These are phyloP conservation scores for Pleurotus citrinopileatus DNA, from an alignment of 768 basidiomycete species.

Conservation along the genomic window DNA sequence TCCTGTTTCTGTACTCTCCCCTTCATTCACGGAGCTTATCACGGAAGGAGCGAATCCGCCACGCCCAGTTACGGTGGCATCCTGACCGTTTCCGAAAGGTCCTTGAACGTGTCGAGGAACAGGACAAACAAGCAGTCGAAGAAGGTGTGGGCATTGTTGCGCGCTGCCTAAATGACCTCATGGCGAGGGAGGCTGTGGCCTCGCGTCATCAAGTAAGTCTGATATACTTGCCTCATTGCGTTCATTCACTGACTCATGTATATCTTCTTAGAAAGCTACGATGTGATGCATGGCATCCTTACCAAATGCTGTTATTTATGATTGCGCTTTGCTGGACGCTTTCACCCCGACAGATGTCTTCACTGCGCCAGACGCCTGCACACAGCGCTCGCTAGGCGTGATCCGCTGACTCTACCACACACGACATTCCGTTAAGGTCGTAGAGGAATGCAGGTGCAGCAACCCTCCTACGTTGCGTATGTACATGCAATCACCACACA, in stretches of 20 bases:
- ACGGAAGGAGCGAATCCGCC: slow-evolving; percentile 63
- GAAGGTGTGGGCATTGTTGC: slow-evolving; percentile 65
- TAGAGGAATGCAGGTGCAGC: too few species aligned
- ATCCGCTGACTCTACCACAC: too few species aligned
- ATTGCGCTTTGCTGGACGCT: too few species aligned
- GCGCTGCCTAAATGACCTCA: slow-evolving; percentile 64
- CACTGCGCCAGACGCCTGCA: too few species aligned
- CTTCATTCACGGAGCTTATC: slow-evolving; percentile 56
- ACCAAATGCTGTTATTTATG: background rate
- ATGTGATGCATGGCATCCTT: background rate
- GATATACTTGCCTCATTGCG: slow-evolving; percentile 1
- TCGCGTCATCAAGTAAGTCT: slow-evolving; percentile 11
- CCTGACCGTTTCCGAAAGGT: slow-evolving; percentile 72
- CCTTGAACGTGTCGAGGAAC: slow-evolving; percentile 46
- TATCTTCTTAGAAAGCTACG: background rate
- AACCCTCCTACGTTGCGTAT: too few species aligned
- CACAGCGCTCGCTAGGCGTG: too few species aligned
- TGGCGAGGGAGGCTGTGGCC: slow-evolving; percentile 35
- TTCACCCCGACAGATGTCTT: too few species aligned
- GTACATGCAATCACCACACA: too few species aligned
- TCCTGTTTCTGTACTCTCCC: slow-evolving; percentile 61
- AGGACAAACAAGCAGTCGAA: slow-evolving; percentile 53
- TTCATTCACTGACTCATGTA: background rate
- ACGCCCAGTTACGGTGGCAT: slow-evolving; percentile 74
- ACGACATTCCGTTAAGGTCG: too few species aligned